phyloP scores from a whole-genome alignment of 257 asterid species.

The Cynanchum wilfordii region DNA sequence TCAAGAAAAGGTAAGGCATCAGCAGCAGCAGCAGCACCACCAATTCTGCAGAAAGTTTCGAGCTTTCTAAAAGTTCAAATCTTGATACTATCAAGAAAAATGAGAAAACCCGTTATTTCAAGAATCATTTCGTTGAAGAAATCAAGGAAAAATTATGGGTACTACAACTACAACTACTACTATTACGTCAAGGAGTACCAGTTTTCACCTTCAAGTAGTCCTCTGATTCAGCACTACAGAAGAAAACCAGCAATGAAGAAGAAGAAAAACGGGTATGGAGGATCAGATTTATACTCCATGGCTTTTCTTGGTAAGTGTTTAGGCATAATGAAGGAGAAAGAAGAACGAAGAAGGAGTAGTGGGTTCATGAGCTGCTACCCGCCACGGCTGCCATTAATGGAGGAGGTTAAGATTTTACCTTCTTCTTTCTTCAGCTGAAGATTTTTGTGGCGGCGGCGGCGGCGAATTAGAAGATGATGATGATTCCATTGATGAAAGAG shows the following conservation, averaged over 20 bases:
- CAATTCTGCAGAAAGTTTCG: conserved; percentile 41
- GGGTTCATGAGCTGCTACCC: too few relatives aligned
- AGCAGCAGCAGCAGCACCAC: conserved; percentile 2
- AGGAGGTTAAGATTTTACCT: conserved; percentile 22
- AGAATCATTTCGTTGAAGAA: conserved; percentile 33
- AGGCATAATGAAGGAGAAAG: conserved; percentile 17
- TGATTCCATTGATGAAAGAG: conserved; percentile 63
- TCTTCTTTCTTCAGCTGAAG: conserved; percentile 12
- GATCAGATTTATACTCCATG: conserved; percentile 27
- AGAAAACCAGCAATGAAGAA: conserved; percentile 12
- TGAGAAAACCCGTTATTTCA: conserved; percentile 39
- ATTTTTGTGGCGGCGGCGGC: conserved; percentile 26
- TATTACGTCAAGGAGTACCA: conserved; percentile 43
- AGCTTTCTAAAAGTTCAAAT: conserved; percentile 30
- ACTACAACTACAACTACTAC: too few relatives aligned
- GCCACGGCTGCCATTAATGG: conserved; percentile 16
- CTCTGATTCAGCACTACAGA: conserved; percentile 24
- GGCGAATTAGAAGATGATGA: conserved; percentile 18
- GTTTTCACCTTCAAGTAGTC: conserved; percentile 62
- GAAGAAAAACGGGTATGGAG: conserved; percentile 24
- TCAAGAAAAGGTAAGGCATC: conserved; percentile 30
- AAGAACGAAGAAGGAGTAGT: neutral
- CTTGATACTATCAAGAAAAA: conserved; percentile 39
- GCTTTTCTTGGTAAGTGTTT: conserved; percentile 35
- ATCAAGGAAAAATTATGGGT: conserved; percentile 11